Base-by-base conservation (phyloP, 352 stramenopile species). In the Phytophthora multivora region DNA sequence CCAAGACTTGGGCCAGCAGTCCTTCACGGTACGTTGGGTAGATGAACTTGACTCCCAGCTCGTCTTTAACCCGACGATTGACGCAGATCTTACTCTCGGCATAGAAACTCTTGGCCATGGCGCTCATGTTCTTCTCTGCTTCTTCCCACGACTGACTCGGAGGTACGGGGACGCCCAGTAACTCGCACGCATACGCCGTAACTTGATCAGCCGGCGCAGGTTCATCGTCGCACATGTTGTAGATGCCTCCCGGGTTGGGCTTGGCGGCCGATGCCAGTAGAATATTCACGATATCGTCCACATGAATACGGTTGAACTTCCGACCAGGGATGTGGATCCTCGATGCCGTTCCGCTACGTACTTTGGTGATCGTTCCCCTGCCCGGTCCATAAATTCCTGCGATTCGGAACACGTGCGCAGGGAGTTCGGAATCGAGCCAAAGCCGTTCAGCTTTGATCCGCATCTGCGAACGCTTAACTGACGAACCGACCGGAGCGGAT, bases 381-480 rank as follows among this genome's bases (percentile, higher is more conserved):
- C 85, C 84, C 0, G 91, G 91, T 8, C 92, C 92, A 63, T 98
- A 98, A 63, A 98, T 98, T 5, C 91, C 92, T 7, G 88, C 91
- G 41, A 97, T 89, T 25, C 91, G 90, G 62, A 98, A 96, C 28
- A 97, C 75, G 48, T 97, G 91, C 13, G 75, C 60, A 0, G 89
- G 88, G 2, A 97, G 61, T 5, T 43, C 67, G 11, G 73, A 77
- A 10, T 85, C 70, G 16, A 94, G 74, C 91, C 91, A 97, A 21
- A 78, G 56, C 10, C 62, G 62, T 55, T 98, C 92, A 4, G 85
- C 89, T 19, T 60, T 64, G 47, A 96, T 91, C 19, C 92, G 80
- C 57, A 90, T 75, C 59, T 91, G 83, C 12, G 80, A 95, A 25
- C 90, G 73, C 23, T 59, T 64, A 12, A 93, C 79, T 0, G 57